Evolutionary conservation across 2,329 filamentous ascomycete species (phyloP), one percentile per base, ranked within the genome.

Genomic region (Paracoccidioides lutzii): DNA sequence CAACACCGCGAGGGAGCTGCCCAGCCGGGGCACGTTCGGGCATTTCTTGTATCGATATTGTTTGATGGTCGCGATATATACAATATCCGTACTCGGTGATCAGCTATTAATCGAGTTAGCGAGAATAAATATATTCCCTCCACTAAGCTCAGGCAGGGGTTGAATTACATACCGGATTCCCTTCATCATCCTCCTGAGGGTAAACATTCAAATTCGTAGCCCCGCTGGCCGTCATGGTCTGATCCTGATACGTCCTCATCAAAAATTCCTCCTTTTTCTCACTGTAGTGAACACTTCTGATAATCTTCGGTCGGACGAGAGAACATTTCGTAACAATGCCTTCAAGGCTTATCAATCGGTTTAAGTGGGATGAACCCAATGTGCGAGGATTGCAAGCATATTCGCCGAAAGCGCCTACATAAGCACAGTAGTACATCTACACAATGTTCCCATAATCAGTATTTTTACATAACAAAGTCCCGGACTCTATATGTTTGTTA

Each of bases 11-110:
- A 58, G 93, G 93, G 60, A 98, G 80, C 76, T 97, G 93, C 54
- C 93, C 93, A 57, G 93, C 91, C 54, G 93, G 93, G 2, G 93
- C 93, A 63, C 91, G 80, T 72, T 98, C 93, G 0, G 93, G 93
- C 93, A 98, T 98, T 75, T 98, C 93, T 73, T 98, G 93, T 62
- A 98, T 96, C 0, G 91, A 96, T 58, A 98, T 89, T 14, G 88
- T 95, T 71, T 98, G 93, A 68, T 98, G 93, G 69, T 98, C 93
- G 66, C 91, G 81, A 73, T 96, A 98, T 52, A 87, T 93, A 69
- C 86, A 94, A 74, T 94, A 91, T 30, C 93, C 93, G 69, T 97
- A 98, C 68, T 98, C 93, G 3, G 93, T 98, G 57, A 89, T 81
- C 22, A 98, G 78, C 73, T 81, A 59, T 14, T 53, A 10, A 30